Evolutionary conservation across 2,329 filamentous ascomycete genomes (phyloP).

Genomic region (Sordariomycetes sp.): DNA sequence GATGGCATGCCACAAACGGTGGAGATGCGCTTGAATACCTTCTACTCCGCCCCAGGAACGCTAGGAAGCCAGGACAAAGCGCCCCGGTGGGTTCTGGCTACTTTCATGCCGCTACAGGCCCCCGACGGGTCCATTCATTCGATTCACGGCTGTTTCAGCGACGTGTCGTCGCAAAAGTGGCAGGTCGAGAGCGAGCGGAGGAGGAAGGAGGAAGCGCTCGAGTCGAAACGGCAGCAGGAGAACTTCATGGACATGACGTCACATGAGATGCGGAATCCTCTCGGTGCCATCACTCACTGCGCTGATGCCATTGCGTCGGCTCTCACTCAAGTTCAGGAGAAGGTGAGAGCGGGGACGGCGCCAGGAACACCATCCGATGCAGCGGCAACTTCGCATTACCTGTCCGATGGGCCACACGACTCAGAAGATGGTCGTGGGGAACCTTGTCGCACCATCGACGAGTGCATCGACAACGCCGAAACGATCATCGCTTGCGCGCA

Average conservation of each 20-base stretch:
- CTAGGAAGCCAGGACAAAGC: constrained; percentile 26
- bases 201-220: constrained; percentile 40
- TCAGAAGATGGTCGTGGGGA: neutral
- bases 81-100: constrained; percentile 33
- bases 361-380: neutral
- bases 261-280: constrained; percentile 61
- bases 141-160: constrained; percentile 31
- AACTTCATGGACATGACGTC: constrained; percentile 69
- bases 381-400: neutral
- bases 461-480: constrained; percentile 59
- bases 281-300: constrained; percentile 62
- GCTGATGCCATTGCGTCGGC: constrained; percentile 54
- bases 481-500: constrained; percentile 68
- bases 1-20: constrained; percentile 28
- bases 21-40: constrained; percentile 33
- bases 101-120: constrained; percentile 34
- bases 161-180: constrained; percentile 35
- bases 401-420: neutral
- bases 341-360: neutral
- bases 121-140: constrained; percentile 31
- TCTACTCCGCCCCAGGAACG: constrained; percentile 30
- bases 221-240: constrained; percentile 57
- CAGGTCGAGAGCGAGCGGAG: constrained; percentile 34
- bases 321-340: constrained; percentile 21
- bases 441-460: constrained; percentile 22